These are phyloP conservation scores for Thecaphora frezii DNA, from an alignment of 1,284 basidiomycete species.

Conservation along the genomic window DNA sequence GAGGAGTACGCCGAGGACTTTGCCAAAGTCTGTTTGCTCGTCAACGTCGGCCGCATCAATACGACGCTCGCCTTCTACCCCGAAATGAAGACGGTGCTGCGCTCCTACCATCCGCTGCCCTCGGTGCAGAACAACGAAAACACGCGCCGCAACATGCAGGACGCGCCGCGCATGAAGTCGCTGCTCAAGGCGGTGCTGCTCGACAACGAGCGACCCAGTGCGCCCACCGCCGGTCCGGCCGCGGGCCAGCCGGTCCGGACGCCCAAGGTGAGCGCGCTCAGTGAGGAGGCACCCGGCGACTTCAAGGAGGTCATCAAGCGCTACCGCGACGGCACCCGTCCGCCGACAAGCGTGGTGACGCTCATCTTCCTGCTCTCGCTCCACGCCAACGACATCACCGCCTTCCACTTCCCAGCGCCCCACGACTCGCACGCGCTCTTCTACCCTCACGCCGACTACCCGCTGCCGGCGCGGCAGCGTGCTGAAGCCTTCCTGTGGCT, in stretches of 20 bases:
- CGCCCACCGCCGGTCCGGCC: slow-evolving; percentile 40
- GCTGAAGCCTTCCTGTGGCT: slow-evolving; percentile 55
- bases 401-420: slow-evolving; percentile 46
- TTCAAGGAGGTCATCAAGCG: slow-evolving; percentile 48
- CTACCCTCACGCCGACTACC: slow-evolving; percentile 49
- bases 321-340: slow-evolving; percentile 25
- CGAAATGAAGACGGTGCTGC: slow-evolving; percentile 78
- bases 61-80: slow-evolving; percentile 80
- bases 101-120: slow-evolving; percentile 80
- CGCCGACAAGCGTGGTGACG: slow-evolving; percentile 51
- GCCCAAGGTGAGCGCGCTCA: slow-evolving; percentile 32
- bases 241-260: slow-evolving; percentile 28
- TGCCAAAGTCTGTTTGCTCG: slow-evolving; percentile 75
- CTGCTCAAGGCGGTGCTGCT: slow-evolving; percentile 75
- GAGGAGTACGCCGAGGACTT: slow-evolving; percentile 79
- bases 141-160: slow-evolving; percentile 74
- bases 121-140: slow-evolving; percentile 68
- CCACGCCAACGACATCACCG: slow-evolving; percentile 42
- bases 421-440: slow-evolving; percentile 53
- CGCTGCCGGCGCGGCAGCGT: slow-evolving; percentile 42
- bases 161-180: slow-evolving; percentile 77
- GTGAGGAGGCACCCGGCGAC: slow-evolving; percentile 49
- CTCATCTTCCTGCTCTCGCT: slow-evolving; percentile 52
- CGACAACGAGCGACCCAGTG: slow-evolving; percentile 66
- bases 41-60: slow-evolving; percentile 89